phyloP scores from a whole-genome alignment of 495 filamentous ascomycete species.

The Penicillium roqueforti region DNA sequence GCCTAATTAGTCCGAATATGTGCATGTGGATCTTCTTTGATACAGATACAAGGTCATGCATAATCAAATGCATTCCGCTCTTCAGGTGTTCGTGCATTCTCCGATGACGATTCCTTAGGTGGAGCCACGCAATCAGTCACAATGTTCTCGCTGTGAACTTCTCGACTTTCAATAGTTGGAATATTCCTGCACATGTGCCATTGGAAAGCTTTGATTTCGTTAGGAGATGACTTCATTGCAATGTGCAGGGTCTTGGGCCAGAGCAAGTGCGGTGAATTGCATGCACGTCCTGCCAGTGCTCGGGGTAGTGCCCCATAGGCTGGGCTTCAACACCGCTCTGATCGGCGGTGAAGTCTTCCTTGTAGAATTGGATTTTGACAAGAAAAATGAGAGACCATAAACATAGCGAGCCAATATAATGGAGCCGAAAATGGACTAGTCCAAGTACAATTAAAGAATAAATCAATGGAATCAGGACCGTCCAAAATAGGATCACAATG shows the following conservation, averaged over 20 bases:
- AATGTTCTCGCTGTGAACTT: not conserved
- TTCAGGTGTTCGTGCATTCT: conserved; percentile 10
- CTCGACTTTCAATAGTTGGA: not conserved
- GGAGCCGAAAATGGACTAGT: not conserved
- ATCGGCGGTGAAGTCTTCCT: not conserved
- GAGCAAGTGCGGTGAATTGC: not conserved
- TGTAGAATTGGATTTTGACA: not conserved
- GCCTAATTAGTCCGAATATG: not conserved
- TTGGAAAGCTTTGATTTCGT: not conserved
- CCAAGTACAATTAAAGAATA: not conserved
- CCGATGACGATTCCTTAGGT: conserved; percentile 9
- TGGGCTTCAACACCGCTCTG: not conserved
- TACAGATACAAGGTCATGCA: not conserved
- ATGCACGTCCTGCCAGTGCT: not conserved
- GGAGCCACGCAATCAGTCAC: conserved; percentile 14
- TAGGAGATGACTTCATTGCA: too few relatives aligned
- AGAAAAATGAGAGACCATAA: not conserved
- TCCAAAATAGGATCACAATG: not conserved
- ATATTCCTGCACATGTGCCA: not conserved
- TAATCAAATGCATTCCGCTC: conserved; percentile 8
- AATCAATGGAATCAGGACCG: not conserved
- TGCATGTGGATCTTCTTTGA: not conserved
- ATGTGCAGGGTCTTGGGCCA: not conserved
- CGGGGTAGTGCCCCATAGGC: not conserved
- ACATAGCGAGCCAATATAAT: not conserved